Percentiles rank a stretch among this genome's conserved stretches.
These are phyloP conservation scores for Scenedesmus sp. DNA, from an alignment of 163 green algal genomes.

Conservation along the genomic window DNA sequence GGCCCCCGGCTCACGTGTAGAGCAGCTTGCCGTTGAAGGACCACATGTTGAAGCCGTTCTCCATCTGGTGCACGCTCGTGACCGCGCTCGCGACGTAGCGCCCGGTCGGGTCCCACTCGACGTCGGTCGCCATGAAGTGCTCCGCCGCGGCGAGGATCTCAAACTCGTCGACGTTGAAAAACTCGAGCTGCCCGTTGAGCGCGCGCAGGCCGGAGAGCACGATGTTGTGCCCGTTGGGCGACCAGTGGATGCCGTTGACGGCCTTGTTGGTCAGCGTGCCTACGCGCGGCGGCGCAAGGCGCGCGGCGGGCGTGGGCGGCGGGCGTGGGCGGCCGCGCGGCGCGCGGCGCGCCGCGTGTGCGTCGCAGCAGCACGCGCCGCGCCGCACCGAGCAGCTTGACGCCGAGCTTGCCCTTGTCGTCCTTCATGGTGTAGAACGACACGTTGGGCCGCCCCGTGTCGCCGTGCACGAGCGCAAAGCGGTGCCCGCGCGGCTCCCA, in stretches of 20 bases:
- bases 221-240: slow-evolving; percentile 88
- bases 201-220: slow-evolving; percentile 92
- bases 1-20: slow-evolving; percentile 65
- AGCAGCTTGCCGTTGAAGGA: slow-evolving; percentile 86
- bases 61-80: slow-evolving; percentile 91
- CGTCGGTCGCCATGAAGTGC: slow-evolving; percentile 98
- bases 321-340: neutral
- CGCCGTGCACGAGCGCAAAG: slow-evolving; percentile 93
- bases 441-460: slow-evolving; percentile 77
- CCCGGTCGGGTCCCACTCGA: slow-evolving; percentile 97
- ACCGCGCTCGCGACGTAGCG: slow-evolving; percentile 93
- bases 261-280: slow-evolving; percentile 72
- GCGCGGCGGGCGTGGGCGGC: neutral
- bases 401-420: slow-evolving; percentile 74
- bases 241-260: slow-evolving; percentile 85
- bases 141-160: slow-evolving; percentile 88
- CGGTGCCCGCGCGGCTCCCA: slow-evolving; percentile 95
- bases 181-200: slow-evolving; percentile 96
- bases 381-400: slow-evolving; percentile 59
- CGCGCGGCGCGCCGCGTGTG: too few relatives aligned
- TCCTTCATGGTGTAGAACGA: slow-evolving; percentile 96
- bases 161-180: slow-evolving; percentile 96
- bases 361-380: too few relatives aligned
- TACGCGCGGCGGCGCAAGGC: slow-evolving; percentile 8
- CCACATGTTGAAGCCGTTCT: slow-evolving; percentile 96